Conservation (phyloP, 139 green algal species). For the Picocystis salinarum region DNA sequence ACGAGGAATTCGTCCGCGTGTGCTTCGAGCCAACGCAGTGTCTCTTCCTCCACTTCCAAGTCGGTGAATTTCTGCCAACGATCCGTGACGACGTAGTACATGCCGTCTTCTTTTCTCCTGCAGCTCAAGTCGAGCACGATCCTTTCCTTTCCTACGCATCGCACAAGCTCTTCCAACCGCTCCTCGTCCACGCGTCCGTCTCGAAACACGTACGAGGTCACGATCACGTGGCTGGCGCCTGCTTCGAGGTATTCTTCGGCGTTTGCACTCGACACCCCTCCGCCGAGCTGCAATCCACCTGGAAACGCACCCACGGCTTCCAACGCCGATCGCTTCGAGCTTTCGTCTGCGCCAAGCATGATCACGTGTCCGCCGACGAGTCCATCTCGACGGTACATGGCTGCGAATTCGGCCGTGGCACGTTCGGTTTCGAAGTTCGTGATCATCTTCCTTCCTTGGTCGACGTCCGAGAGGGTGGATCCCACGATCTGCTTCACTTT, state of each 20-base stretch:
- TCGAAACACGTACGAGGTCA: constrained; percentile 73
- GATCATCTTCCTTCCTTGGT: constrained; percentile 27
- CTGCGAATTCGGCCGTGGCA: constrained; percentile 53
- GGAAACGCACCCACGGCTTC: constrained; percentile 58
- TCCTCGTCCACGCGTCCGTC: constrained; percentile 68
- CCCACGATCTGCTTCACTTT: constrained; percentile 99
- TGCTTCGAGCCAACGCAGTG: constrained; percentile 38
- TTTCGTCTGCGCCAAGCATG: constrained; percentile 45
- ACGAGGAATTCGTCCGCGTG: constrained; percentile 87
- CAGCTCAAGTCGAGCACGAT: constrained; percentile 93
- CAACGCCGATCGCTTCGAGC: constrained; percentile 35
- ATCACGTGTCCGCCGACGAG: constrained; percentile 90
- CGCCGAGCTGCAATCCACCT: constrained; percentile 81
- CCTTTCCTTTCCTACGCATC: constrained; percentile 51
- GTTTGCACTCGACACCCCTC: constrained; percentile 71
- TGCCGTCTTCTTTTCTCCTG: constrained; percentile 33
- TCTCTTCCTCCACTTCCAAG: constrained; percentile 24
- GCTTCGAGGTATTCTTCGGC: constrained; percentile 66
- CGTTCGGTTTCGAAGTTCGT: constrained; percentile 91
- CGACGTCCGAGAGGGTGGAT: constrained; percentile 66
- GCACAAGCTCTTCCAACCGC: constrained; percentile 51
- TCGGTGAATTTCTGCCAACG: constrained; percentile 31
- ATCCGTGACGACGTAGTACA: constrained; percentile 49
- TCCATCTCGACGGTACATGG: constrained; percentile 60
- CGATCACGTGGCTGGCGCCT: constrained; percentile 87